Evolutionary conservation across 2,329 filamentous ascomycete species (phyloP).

Genomic region (Cladophialophora immunda): DNA sequence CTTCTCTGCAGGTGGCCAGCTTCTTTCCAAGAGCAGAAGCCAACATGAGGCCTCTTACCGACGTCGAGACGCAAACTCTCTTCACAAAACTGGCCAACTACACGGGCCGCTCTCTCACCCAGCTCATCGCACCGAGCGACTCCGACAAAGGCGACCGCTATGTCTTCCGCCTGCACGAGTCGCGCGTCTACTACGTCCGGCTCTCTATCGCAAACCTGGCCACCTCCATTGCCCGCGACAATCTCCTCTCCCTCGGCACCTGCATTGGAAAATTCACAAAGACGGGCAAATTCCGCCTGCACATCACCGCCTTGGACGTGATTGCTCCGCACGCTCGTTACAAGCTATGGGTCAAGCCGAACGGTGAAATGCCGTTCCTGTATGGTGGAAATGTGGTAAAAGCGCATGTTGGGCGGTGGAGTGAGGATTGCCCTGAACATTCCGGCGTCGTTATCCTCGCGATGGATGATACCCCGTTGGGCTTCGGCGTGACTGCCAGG

Average conservation of each 20-base stretch:
- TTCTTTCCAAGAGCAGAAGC: not conserved
- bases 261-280: slow-evolving; percentile 97
- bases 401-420: slow-evolving; percentile 82
- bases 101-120: slow-evolving; percentile 84
- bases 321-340: slow-evolving; percentile 91
- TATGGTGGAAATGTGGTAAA: slow-evolving; percentile 92
- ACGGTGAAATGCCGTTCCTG: slow-evolving; percentile 96
- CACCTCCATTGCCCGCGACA: slow-evolving; percentile 81
- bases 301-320: slow-evolving; percentile 89
- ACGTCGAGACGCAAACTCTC: slow-evolving; percentile 70
- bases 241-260: slow-evolving; percentile 85
- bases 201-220: slow-evolving; percentile 91
- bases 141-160: slow-evolving; percentile 76
- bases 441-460: slow-evolving; percentile 87
- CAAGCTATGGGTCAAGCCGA: slow-evolving; percentile 96
- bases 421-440: slow-evolving; percentile 92
- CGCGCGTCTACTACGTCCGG: slow-evolving; percentile 89
- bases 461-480: slow-evolving; percentile 89
- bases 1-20: not conserved
- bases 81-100: slow-evolving; percentile 95
- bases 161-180: slow-evolving; percentile 84
- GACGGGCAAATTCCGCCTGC: slow-evolving; percentile 91
- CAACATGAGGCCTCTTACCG: slow-evolving; percentile 82
- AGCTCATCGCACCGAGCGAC: slow-evolving; percentile 78
- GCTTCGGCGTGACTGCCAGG: slow-evolving; percentile 91